Evolutionary conservation across 208 protist species (phyloP), one percentile per base, ranked within the genome.

Genomic region (Leishmania mexicana): DNA sequence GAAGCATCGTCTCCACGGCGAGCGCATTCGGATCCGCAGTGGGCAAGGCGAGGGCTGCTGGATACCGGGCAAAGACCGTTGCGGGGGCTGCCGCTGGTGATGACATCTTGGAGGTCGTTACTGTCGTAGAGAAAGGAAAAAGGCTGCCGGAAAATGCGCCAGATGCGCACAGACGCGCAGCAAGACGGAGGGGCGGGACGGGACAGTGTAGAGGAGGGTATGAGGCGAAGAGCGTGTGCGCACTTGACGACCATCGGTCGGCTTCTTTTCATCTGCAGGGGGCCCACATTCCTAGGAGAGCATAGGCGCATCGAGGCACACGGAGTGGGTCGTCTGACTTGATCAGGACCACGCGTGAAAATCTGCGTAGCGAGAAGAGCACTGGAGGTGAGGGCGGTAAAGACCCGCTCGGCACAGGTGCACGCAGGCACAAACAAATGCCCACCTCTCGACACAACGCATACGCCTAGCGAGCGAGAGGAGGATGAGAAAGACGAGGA

Each of bases 21-120:
- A 97, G 81, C 2, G 91, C 90, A 53, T 87, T 80, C 28, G 95
- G 95, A 84, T 96, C 93, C 28, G 85, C 88, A 5, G 89, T 92
- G 28, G 93, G 95, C 49, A 96, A 84, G 28, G 85, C 65, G n/a
- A 97, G 82, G 8, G 86, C 83, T 24, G 74, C 86, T 0, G 84
- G 84, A 75, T 81, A 88, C 65, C 85, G 79, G 11, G 81, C 67
- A 19, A 90, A 64, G 4, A 90, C 67, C 5, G 79, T 73, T 5
- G 85, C 49, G 17, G 81, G 62, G 10, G 73, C n/a, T 1, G 54
- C 57, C 38, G 51, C 53, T 17, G 57, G 31, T 10, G 75, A 7
- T 24, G 75, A 10, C 75, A 65, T 65, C 17, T 10, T 47, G 3
- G 49, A 78, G 49, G 49, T 35, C 53, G n/a, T 35, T 19, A 10